Conservation (phyloP, 441 rosid species). For the Jatropha multifida region DNA sequence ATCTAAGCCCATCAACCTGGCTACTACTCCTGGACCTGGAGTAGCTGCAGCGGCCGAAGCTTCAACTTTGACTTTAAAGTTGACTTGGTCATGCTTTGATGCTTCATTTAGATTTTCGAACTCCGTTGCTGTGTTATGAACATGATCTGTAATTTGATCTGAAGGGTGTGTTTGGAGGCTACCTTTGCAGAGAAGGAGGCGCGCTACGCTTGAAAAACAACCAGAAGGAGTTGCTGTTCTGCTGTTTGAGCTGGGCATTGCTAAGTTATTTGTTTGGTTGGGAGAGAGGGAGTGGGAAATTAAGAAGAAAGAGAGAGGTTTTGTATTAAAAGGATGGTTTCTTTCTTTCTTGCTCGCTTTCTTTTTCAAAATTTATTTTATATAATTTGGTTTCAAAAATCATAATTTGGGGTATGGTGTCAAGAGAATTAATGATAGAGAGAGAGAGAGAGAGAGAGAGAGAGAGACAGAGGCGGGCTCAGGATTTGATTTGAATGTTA, state of each 20-base stretch:
- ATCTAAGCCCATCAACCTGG: conserved; percentile 87
- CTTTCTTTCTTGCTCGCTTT: no score
- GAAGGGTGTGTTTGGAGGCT: conserved; percentile 78
- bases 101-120: background rate
- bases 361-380: no score
- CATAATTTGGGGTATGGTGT: conserved; percentile 2
- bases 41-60: conserved; percentile 8
- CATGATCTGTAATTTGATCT: conserved; percentile 31
- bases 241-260: conserved; percentile 33
- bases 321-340: background rate
- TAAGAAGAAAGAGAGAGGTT: background rate
- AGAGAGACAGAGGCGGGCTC: conserved; percentile 39
- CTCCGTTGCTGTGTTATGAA: background rate
- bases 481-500: conserved; percentile 44
- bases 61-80: background rate
- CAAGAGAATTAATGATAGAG: conserved; percentile 1
- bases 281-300: conserved; percentile 8
- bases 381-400: background rate
- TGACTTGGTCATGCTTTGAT: background rate
- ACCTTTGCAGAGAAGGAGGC: conserved; percentile 64
- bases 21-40: conserved; percentile 82
- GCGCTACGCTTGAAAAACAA: conserved; percentile 59
- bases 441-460: conserved; percentile 18
- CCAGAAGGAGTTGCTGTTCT: conserved; percentile 14
- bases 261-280: background rate